phyloP scores from a whole-genome alignment of 495 filamentous ascomycete species.

The Alectoria sarmentosa region DNA sequence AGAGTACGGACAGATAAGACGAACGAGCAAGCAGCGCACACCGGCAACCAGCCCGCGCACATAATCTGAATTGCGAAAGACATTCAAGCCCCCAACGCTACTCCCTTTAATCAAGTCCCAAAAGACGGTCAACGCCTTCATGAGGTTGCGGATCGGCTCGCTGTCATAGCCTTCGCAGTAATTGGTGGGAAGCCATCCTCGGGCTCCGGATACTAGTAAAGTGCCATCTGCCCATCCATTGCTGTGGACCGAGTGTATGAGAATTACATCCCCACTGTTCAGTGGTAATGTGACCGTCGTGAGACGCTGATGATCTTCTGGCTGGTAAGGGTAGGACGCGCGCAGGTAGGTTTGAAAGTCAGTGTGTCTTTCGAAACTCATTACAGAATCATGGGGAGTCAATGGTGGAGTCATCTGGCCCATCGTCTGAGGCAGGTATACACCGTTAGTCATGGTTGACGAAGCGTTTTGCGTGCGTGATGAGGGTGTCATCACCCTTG shows the following conservation, averaged over 20 bases:
- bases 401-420: constrained; percentile 64
- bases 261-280: constrained; percentile 81
- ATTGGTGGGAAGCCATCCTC: constrained; percentile 97
- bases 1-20: constrained; percentile 27
- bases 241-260: constrained; percentile 94
- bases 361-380: constrained; percentile 49
- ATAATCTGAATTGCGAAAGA: constrained; percentile 81
- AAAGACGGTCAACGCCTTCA: constrained; percentile 82
- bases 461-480: constrained; percentile 36
- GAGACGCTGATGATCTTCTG: constrained; percentile 59
- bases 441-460: constrained; percentile 22
- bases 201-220: constrained; percentile 74
- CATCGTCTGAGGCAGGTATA: constrained; percentile 28
- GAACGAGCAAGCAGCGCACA: constrained; percentile 81
- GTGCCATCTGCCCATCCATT: constrained; percentile 99
- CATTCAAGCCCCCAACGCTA: constrained; percentile 55
- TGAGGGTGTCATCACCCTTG: constrained; percentile 39
- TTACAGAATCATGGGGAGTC: constrained; percentile 58
- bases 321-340: constrained; percentile 92
- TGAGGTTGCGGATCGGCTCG: constrained; percentile 70
- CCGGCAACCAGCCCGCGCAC: constrained; percentile 90
- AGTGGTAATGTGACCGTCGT: constrained; percentile 83
- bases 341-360: constrained; percentile 92
- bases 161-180: constrained; percentile 95
- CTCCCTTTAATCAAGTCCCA: constrained; percentile 82